Percentiles rank a stretch among this genome's conserved stretches.
phyloP scores from a whole-genome alignment of 768 basidiomycete genomes.

The Psilocybe cubensis region DNA sequence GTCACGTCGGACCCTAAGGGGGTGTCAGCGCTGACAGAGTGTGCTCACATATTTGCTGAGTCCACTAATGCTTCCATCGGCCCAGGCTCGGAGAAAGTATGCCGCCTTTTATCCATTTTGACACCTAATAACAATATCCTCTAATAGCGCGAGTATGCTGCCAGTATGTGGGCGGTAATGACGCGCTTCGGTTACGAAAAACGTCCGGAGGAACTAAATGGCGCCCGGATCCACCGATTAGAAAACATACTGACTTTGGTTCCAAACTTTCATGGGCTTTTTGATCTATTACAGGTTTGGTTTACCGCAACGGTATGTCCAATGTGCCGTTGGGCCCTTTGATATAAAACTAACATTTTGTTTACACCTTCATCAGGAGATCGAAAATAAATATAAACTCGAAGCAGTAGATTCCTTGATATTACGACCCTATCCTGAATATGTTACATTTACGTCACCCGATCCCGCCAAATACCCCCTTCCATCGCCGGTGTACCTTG shows the following conservation, averaged over 20 bases:
- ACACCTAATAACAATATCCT: conserved; percentile 6
- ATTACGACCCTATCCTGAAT: conserved; percentile 6
- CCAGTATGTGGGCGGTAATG: conserved; percentile 29
- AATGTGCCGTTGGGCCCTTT: not conserved
- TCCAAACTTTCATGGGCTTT: conserved; percentile 18
- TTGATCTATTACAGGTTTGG: conserved; percentile 33
- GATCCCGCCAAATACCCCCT: conserved; percentile 27
- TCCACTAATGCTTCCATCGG: conserved; percentile 22
- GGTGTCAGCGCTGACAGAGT: conserved; percentile 12
- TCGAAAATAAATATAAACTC: conserved; percentile 23
- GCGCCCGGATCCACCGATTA: conserved; percentile 30
- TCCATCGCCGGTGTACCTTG: conserved; percentile 34
- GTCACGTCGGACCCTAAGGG: not conserved
- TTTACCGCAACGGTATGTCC: conserved; percentile 33
- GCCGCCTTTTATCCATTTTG: conserved; percentile 3
- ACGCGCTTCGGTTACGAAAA: conserved; percentile 25
- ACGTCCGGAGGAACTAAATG: conserved; percentile 27
- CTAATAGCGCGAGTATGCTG: conserved; percentile 24
- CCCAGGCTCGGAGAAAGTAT: conserved; percentile 22
- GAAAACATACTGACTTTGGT: conserved; percentile 35
- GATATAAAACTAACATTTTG: not conserved
- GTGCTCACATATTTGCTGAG: conserved; percentile 33
- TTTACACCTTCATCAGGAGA: conserved; percentile 11
- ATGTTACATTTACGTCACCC: conserved; percentile 32
- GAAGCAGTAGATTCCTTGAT: conserved; percentile 2